phyloP scores from a whole-genome alignment of 495 filamentous ascomycete species.

The Letharia lupina region DNA sequence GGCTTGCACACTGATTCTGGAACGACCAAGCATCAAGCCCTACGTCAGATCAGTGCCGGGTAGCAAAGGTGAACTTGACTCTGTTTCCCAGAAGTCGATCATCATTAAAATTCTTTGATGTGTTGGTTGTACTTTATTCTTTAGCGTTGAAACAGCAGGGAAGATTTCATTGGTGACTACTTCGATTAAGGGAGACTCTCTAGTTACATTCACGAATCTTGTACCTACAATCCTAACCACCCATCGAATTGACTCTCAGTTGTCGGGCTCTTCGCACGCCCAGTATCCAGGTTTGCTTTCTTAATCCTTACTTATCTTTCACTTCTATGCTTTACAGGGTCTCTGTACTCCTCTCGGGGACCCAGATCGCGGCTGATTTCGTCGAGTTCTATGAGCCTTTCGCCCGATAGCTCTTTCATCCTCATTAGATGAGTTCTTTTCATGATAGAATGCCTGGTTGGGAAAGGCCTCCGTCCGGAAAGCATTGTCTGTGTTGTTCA shows the following conservation, averaged over 20 bases:
- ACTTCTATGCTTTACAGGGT: not conserved
- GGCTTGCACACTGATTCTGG: not conserved
- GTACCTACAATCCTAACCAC: not conserved
- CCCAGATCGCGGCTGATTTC: not conserved
- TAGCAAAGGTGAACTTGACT: conserved; percentile 1
- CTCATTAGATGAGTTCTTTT: not conserved
- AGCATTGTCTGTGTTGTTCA: not conserved
- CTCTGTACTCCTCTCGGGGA: not conserved
- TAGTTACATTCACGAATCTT: not conserved
- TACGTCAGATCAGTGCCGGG: conserved; percentile 7
- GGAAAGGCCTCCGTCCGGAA: not conserved
- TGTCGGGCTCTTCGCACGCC: too few species aligned
- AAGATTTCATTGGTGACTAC: not conserved
- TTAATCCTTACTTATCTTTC: not conserved
- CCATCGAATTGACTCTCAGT: not conserved
- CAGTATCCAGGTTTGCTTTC: not conserved
- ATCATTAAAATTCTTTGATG: too few species aligned
- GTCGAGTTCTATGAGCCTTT: too few species aligned
- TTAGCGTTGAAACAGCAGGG: not conserved
- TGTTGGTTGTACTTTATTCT: not conserved
- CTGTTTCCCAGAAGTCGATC: too few species aligned
- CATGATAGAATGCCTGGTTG: not conserved
- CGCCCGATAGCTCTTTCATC: not conserved
- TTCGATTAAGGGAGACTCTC: not conserved
- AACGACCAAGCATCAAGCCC: conserved; percentile 10